phyloP scores from a whole-genome alignment of 306 rosid genomes.

The Castanospermum australe region DNA sequence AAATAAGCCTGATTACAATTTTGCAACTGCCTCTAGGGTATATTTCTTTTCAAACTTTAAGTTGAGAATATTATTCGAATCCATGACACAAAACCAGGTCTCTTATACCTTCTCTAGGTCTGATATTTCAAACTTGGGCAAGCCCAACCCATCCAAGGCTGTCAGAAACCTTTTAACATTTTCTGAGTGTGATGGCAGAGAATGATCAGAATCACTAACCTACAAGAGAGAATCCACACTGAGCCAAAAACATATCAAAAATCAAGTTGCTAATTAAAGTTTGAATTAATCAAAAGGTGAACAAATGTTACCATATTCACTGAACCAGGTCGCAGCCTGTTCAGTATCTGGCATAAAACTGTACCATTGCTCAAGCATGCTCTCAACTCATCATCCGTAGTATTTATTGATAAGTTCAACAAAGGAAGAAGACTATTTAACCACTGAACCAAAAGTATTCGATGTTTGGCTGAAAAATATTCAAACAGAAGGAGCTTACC shows the following conservation, averaged over 20 bases:
- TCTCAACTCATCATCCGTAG: conserved; percentile 67
- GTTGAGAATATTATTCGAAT: background rate
- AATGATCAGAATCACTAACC: conserved; percentile 47
- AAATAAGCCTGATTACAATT: background rate
- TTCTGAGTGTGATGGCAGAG: conserved; percentile 48
- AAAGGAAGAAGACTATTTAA: conserved; percentile 53
- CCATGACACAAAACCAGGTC: background rate
- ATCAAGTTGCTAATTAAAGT: conserved; percentile 18
- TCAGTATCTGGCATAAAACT: conserved; percentile 58
- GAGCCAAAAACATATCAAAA: conserved; percentile 13
- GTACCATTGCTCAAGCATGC: conserved; percentile 61
- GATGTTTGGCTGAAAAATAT: conserved; percentile 51
- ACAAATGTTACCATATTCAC: conserved; percentile 50
- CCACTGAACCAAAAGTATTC: conserved; percentile 59
- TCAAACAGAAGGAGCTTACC: conserved; percentile 12
- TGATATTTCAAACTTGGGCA: conserved; percentile 42
- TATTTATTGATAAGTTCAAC: conserved; percentile 42
- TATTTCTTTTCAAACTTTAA: background rate
- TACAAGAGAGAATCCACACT: conserved; percentile 31
- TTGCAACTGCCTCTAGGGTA: background rate
- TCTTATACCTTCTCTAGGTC: conserved; percentile 68
- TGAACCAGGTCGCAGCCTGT: conserved; percentile 54
- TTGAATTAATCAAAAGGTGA: conserved; percentile 6
- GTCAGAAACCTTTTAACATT: conserved; percentile 55
- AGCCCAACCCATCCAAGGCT: conserved; percentile 49